Conservation (phyloP, 2,329 filamentous ascomycete genomes). For the Exophiala aquamarina region DNA sequence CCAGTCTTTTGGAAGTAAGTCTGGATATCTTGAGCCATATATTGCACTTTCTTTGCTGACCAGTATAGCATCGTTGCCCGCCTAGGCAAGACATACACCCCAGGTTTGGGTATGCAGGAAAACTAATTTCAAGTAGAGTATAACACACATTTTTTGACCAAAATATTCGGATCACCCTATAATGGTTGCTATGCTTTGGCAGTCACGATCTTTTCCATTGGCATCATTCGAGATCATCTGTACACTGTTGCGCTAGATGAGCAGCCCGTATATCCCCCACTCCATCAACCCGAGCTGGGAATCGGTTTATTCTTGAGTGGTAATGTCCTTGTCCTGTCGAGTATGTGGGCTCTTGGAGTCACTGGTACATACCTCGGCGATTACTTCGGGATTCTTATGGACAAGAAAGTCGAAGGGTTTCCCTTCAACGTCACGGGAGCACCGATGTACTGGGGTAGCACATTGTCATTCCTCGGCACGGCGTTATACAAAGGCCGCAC, state of each 20-base stretch:
- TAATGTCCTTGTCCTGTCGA: constrained; percentile 81
- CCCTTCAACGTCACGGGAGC: constrained; percentile 89
- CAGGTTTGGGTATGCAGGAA: constrained; percentile 20
- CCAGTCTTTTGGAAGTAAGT: constrained; percentile 99
- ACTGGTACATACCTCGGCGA: constrained; percentile 96
- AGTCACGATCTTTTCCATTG: constrained; percentile 83
- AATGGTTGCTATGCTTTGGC: constrained; percentile 88
- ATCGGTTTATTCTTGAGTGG: constrained; percentile 71
- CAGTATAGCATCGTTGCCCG: constrained; percentile 72
- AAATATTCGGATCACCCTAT: constrained; percentile 76
- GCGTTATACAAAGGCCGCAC: constrained; percentile 84
- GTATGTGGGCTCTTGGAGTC: constrained; percentile 88
- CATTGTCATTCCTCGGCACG: constrained; percentile 86
- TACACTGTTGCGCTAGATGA: constrained; percentile 81
- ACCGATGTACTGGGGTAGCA: constrained; percentile 96
- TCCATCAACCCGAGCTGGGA: constrained; percentile 65
- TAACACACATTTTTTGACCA: constrained; percentile 83
- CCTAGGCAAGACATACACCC: constrained; percentile 57
- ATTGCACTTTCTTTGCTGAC: constrained; percentile 11
- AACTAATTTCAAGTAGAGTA: constrained; percentile 61
- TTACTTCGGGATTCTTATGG: constrained; percentile 98
- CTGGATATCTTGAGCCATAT: constrained; percentile 7
- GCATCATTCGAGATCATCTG: constrained; percentile 81
- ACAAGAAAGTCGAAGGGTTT: constrained; percentile 88
- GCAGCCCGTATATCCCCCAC: constrained; percentile 72